phyloP scores from a whole-genome alignment of 306 rosid species.

The Luffa acutangula region DNA sequence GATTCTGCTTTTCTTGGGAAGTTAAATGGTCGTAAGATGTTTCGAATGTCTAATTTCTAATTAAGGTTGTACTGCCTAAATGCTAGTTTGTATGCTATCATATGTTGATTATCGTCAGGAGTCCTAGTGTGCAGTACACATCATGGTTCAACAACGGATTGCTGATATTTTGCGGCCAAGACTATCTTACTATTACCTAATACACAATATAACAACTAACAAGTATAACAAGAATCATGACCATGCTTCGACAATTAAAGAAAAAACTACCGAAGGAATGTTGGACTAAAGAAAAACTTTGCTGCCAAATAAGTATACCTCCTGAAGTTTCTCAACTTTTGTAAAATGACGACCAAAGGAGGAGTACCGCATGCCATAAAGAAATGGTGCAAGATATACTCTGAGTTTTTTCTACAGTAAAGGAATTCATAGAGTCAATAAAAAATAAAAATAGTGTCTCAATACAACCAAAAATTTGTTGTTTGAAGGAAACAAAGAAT shows the following conservation, averaged over 20 bases:
- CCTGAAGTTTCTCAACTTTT: constrained; percentile 65
- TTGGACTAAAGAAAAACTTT: neutral
- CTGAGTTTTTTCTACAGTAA: constrained; percentile 57
- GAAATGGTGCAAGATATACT: constrained; percentile 73
- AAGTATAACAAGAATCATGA: neutral
- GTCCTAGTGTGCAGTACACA: neutral
- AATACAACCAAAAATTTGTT: neutral
- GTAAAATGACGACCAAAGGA: constrained; percentile 94
- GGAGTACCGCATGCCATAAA: constrained; percentile 77
- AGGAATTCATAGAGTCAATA: constrained; percentile 11
- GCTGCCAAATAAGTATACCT: constrained; percentile 35
- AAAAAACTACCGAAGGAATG: neutral
- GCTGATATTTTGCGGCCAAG: neutral
- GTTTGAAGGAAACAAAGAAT: neutral
- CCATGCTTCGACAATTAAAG: neutral
- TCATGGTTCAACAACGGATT: neutral
- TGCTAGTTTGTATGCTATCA: neutral
- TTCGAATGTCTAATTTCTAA: neutral
- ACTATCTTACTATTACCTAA: neutral
- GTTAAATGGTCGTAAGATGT: neutral
- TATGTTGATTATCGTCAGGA: neutral
- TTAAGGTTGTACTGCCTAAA: neutral
- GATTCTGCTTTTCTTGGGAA: neutral
- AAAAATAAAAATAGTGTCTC: neutral
- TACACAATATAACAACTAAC: neutral